A percentile compares a stretch with the other conserved stretches of the same genome.
Evolutionary conservation across 2,329 filamentous ascomycete species (phyloP).

Genomic region (Niveomyces coronatus): DNA sequence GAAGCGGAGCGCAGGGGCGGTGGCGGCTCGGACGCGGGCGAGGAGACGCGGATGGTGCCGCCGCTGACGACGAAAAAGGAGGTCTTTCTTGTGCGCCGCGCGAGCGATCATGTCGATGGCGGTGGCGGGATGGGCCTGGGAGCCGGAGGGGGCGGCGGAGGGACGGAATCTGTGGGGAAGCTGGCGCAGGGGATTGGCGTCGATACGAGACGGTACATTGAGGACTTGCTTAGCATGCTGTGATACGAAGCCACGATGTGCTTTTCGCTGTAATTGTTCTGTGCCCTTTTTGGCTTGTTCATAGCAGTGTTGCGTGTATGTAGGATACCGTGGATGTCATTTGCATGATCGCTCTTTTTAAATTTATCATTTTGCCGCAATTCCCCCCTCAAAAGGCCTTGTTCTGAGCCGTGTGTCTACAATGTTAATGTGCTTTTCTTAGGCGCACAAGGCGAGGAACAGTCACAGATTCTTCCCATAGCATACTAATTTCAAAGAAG

Average conservation of each 20-base stretch:
- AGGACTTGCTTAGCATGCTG: constrained; percentile 55
- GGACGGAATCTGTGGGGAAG: constrained; percentile 33
- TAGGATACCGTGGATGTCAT: too few relatives aligned
- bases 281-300: background rate
- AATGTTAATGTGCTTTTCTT: too few relatives aligned
- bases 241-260: too few relatives aligned
- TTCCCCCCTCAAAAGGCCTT: too few relatives aligned
- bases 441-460: too few relatives aligned
- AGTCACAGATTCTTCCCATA: too few relatives aligned
- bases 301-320: background rate
- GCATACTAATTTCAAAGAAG: too few relatives aligned
- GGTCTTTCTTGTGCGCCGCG: constrained; percentile 49
- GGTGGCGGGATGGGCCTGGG: constrained; percentile 22
- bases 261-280: too few relatives aligned
- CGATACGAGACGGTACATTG: constrained; percentile 66
- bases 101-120: constrained; percentile 40
- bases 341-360: too few relatives aligned
- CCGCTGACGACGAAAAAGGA: constrained; percentile 37
- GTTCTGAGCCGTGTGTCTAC: too few relatives aligned
- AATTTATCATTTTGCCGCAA: background rate
- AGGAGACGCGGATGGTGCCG: constrained; percentile 10
- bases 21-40: constrained; percentile 2
- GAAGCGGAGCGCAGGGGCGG: background rate
- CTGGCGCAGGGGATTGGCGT: constrained; percentile 65
- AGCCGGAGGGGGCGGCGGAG: constrained; percentile 39